Base-by-base conservation (phyloP, 2,329 filamentous ascomycete genomes). In the Setomelanomma holmii region DNA sequence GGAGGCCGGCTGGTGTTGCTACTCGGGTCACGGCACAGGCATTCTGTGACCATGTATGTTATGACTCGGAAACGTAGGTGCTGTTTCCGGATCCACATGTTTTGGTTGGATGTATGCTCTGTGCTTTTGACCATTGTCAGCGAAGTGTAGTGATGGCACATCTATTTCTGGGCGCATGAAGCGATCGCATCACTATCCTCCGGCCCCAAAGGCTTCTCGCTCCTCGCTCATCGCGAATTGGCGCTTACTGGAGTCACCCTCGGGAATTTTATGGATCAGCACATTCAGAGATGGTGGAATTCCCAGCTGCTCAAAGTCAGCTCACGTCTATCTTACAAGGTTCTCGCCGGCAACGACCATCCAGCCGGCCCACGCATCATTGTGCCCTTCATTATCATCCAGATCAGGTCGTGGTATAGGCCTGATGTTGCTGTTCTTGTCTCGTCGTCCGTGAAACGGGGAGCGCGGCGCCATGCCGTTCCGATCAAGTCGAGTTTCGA, bases 11-110 rank as follows among this genome's bases (percentile, higher is more conserved):
- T 56, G 40, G 49, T 64, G 61, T 38, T 57, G 56, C 58, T 53
- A 49, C 53, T 50, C 40, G 40, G 44, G 60, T 60, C 61, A 43
- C 59, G 59, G 57, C 49, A 56, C 56, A 40, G 34, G 35, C 35
- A 44, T 44, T 55, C 61, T 68, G 66, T 62, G 55, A 67, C 66
- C 41, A n/a, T 27, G 36, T n/a, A 44, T 50, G 59, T 61, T 49
- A 48, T 53, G 56, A 58, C 50, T 40, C 49, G 53, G 51, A 64
- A 69, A 69, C 67, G 50, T 34, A 53, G 44, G 49, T 56, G 49
- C 39, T 56, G 49, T 46, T 42, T 30, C 49, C 34, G 35, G 41
- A 14, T 47, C 55, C 52, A 51, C 49, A 46, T 33, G 17, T 44
- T 44, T 46, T 17, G 10, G 27, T 30, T 14, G 14, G 27, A 30